These are phyloP conservation scores for Asterochloris sp. DNA, from an alignment of 139 green algal genomes.

Conservation along the genomic window DNA sequence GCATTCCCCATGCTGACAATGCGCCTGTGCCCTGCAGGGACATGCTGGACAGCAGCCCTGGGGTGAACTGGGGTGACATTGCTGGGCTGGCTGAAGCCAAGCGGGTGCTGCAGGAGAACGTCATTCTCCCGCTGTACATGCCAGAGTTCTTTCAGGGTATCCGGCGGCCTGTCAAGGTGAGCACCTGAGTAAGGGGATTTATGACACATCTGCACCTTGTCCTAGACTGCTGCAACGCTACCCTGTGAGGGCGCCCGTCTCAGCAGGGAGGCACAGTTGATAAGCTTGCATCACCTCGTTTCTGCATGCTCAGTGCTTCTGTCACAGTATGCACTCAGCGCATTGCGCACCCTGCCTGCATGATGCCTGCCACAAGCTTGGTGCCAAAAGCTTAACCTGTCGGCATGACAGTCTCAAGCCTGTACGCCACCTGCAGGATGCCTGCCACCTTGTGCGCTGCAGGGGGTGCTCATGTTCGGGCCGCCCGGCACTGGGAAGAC, in stretches of 20 bases:
- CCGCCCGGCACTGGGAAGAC: constrained; percentile 91
- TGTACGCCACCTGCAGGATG: too few relatives aligned
- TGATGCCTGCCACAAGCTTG: too few relatives aligned
- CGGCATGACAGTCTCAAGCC: too few relatives aligned
- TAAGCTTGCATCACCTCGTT: too few relatives aligned
- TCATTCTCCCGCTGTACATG: constrained; percentile 84
- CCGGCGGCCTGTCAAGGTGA: constrained; percentile 81
- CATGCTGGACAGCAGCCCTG: constrained; percentile 69
- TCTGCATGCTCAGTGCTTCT: too few relatives aligned
- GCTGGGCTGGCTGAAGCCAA: constrained; percentile 84
- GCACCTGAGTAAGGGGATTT: background rate
- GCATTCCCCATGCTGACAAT: background rate
- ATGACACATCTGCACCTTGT: too few relatives aligned
- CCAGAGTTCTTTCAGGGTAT: constrained; percentile 91
- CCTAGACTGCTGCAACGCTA: too few relatives aligned
- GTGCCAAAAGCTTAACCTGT: background rate
- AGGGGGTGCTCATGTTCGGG: constrained; percentile 94
- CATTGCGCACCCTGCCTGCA: too few relatives aligned
- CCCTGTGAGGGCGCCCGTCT: too few relatives aligned
- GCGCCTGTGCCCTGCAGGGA: constrained; percentile 47
- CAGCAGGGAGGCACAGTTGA: too few relatives aligned
- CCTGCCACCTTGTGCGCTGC: background rate
- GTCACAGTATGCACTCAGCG: too few relatives aligned
- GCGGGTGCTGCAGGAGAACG: constrained; percentile 86
- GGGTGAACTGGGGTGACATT: constrained; percentile 71